Base-by-base conservation (phyloP, 768 basidiomycete species). In the Boletus patriciae region DNA sequence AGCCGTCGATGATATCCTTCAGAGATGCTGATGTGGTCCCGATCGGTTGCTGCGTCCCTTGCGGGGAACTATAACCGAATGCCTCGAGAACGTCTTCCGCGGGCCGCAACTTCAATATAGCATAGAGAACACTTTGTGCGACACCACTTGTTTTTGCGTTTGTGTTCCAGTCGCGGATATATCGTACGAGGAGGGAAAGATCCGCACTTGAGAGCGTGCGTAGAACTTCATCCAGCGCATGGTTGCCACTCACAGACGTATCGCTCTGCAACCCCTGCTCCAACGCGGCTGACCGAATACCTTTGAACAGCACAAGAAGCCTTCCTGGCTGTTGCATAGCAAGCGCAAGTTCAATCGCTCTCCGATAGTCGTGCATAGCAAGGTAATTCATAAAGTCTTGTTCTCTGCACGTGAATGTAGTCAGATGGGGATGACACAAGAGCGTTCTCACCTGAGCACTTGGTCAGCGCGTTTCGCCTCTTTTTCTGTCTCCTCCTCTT, bases 331-430 rank as follows among this genome's bases (percentile, higher is more conserved):
- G 96, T 56, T 88, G 83, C 87, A 98, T 95, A 2, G 88, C 84
- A 55, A 99, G 80, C 8, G 96, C 95, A 43, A 98, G 84, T 61
- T 92, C 80, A 65, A 98, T 93, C 1, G 97, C 97, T 66, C 85
- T 85, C 54, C 84, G 85, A 73, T 97, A 98, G 71, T 98, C 94
- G 57, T 90, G 84, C 62, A 97, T 74, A 13, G 86, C 80, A 54
- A 98, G 75, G 65, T 91, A 98, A 70, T 98, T 98, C 63, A 84
- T 75, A 71, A 95, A 95, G 66, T 98, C 94, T 81, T 99, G 97
- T 69, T 98, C 94, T 69, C 95, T 98, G 69, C n/a, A 33, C n/a
- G 31, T 43, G n/a, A 41, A 60, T 59, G 47, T 48, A 57, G 57
- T 58, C 43, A 38, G 58, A 33, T 44, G 45, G 10, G 38, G 42